Base-by-base conservation (phyloP, 805 yeast genomes). In the Suhomyces sp. region DNA sequence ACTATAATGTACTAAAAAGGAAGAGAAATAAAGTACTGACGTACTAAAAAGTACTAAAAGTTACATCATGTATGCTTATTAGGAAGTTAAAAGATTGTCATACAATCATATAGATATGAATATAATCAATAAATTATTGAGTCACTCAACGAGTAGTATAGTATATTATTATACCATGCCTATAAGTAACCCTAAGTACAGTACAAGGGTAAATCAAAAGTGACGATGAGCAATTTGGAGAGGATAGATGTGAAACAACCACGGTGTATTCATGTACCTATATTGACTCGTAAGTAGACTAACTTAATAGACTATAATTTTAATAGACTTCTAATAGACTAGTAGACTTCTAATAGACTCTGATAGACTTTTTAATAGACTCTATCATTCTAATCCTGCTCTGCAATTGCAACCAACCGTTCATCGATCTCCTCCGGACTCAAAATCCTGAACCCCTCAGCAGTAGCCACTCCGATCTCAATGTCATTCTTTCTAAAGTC, bases 401-500 rank as follows among this genome's bases (percentile, higher is more conserved):
- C 99, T 49, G 99, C 98, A 68, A 94, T 91, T 23, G 97, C 83
- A 31, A 91, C 88, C 67, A 94, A 79, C 66, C 98, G 81, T 74
- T 90, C 97, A 70, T 94, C 99, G 60, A 94, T 92, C 72, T 94
- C 96, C 38, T 91, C 97, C 8, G 88, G 81, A 5, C 85, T 77
- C 63, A 94, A 81, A 27, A 83, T 77, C 57, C 86, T 81, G 76
- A 93, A 93, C 48, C 86, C 87, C 41, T 77, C 84, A 35, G 72
- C 82, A 3, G 88, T 78, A 26, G 96, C 97, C 46, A 92, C 88
- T 50, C 97, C 99, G 56, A 94, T 81, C 76, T 94, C 99, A 52
- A 94, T 76, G 66, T 94, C 99, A 65, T 88, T 87, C 72, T 91
- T 92, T 61, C 97, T 84, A 70, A 94, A 93, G 63, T 94, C 99